Conservation (phyloP, 345 rosid species). For the Alliaria petiolata region DNA sequence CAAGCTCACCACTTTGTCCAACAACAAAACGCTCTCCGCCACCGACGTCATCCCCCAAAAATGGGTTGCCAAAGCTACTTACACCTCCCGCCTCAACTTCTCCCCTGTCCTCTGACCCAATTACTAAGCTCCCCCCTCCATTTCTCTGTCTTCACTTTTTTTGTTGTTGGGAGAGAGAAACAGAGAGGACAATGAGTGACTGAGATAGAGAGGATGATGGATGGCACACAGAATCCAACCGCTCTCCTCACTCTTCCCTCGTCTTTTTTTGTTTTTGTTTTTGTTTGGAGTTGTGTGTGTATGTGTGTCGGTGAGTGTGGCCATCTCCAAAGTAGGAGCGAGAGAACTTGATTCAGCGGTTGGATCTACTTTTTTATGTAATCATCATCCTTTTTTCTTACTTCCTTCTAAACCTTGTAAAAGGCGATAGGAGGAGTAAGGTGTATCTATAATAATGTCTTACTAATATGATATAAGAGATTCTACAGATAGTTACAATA, state of each 20-base stretch:
- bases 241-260: too few species aligned
- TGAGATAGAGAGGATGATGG: neutral
- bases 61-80: constrained; percentile 91
- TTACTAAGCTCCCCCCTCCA: neutral
- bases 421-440: neutral
- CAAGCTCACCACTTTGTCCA: constrained; percentile 70
- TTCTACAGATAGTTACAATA: neutral
- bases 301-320: constrained; percentile 19
- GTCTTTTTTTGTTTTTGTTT: too few species aligned
- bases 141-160: constrained; percentile 6
- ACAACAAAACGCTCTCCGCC: constrained; percentile 69
- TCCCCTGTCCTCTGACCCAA: constrained; percentile 27
- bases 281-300: neutral
- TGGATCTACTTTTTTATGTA: constrained; percentile 10
- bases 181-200: neutral
- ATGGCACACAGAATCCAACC: neutral
- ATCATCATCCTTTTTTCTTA: neutral
- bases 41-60: constrained; percentile 75
- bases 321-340: constrained; percentile 50
- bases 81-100: constrained; percentile 90
- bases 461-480: neutral
- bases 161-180: constrained; percentile 14
- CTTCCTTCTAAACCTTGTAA: neutral
- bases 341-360: constrained; percentile 29
- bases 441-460: constrained; percentile 1